Conservation (phyloP, 257 asterid species). For the Gentiana macrophylla region DNA sequence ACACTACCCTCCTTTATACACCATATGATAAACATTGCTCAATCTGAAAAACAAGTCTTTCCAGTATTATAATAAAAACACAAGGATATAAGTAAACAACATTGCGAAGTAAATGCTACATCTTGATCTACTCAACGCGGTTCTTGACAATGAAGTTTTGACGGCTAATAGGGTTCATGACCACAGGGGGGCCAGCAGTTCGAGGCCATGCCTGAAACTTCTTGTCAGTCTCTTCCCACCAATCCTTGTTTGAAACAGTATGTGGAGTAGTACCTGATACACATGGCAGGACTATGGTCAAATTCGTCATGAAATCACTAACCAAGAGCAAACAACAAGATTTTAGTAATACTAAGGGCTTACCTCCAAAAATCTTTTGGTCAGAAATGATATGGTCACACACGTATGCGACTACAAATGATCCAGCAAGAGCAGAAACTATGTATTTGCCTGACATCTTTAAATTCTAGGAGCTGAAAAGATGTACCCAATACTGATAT, state of each 20-base stretch:
- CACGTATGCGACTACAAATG: constrained; percentile 26
- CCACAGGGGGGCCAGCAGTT: constrained; percentile 97
- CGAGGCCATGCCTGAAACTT: constrained; percentile 98
- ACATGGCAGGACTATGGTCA: constrained; percentile 11
- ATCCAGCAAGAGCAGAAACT: constrained; percentile 19
- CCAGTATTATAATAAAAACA: no score
- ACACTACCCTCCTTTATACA: no score
- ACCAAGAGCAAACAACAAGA: no score
- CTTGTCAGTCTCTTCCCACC: constrained; percentile 81
- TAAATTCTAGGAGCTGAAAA: constrained; percentile 10
- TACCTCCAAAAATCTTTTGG: constrained; percentile 37
- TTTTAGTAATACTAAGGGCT: constrained; percentile 5
- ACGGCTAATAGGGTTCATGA: constrained; percentile 96
- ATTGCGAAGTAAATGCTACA: no score
- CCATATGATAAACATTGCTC: no score
- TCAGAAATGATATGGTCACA: constrained; percentile 22
- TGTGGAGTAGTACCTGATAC: constrained; percentile 56
- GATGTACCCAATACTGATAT: background rate
- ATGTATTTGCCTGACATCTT: constrained; percentile 26
- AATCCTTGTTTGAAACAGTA: constrained; percentile 47
- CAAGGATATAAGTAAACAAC: no score
- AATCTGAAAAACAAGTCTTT: no score
- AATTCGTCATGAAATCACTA: no score
- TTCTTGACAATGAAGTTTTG: constrained; percentile 62
- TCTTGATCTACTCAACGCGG: no score